Base-by-base conservation (phyloP, 441 rosid genomes). In the Gossypium aridum region DNA sequence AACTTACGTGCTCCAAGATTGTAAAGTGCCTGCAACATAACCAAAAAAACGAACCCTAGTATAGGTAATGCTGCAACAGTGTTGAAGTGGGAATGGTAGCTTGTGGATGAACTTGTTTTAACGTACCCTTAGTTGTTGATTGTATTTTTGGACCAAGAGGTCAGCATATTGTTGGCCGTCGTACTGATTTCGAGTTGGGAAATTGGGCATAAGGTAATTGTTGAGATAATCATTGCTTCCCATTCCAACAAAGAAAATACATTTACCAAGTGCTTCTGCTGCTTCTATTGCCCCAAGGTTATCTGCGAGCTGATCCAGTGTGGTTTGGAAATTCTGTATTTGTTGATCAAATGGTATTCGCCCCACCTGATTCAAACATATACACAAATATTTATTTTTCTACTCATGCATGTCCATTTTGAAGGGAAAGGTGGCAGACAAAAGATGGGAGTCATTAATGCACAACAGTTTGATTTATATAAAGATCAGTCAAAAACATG, bases 161-260 rank as follows among this genome's bases (percentile, higher is more conserved):
- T 88, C 83, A 3, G 97, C 97, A 72, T 59, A 95, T 72, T 93
- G 98, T n/a, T 79, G 92, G 3, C 81, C 89, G 57, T 90, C 85
- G 75, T 84, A 95, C 45, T 88, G 93, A 56, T 80, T 90, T 45
- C 80, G 70, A 7, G 99, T 91, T 3, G 84, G 85, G 76, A 87
- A 95, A 78, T 93, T 93, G 22, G 98, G 97, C 99, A 93, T 93
- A 69, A 95, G 91, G 74, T 91, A 95, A 73, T 91, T 95, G 82
- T 95, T 90, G 65, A 93, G 88, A 73, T 95, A 95, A 84, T 95
- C 99, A 78, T 95, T 95, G 81, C 98, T 95, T 57, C 98, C 97
- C 97, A 95, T 90, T 49, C 99, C 98, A 1, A 93, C 85, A 74
- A 92, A 93, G 80, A 92, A 93, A 49, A 95, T 72, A 82, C 93